Conservation (phyloP, 2,329 filamentous ascomycete species). For the Cercospora zeina region DNA sequence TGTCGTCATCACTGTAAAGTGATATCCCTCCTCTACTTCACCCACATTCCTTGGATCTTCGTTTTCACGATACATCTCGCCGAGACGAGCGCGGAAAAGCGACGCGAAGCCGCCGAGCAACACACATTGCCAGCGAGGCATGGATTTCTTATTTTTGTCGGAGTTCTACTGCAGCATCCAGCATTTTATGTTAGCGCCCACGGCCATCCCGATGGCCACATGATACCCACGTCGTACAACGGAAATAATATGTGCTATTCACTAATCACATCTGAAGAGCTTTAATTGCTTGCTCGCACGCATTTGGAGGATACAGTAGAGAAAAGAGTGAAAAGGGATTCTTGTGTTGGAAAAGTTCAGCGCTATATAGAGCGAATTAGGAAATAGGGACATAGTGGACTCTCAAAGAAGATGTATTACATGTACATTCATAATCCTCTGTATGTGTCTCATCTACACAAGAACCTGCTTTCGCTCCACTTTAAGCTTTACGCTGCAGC, state of each 20-base stretch:
- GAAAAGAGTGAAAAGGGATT: neutral
- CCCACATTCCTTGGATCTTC: neutral
- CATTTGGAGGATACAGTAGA: neutral
- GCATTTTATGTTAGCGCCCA: neutral
- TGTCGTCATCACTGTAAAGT: slow-evolving; percentile 36
- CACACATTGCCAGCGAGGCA: neutral
- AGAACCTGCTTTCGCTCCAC: too few relatives aligned
- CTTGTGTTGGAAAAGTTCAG: neutral
- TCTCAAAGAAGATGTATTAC: neutral
- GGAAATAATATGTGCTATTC: slow-evolving; percentile 19
- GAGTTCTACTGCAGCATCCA: slow-evolving; percentile 15
- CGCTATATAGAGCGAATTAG: neutral
- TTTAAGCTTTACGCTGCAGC: neutral
- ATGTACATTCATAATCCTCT: too few relatives aligned
- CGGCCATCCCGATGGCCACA: slow-evolving; percentile 11
- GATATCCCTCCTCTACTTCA: neutral
- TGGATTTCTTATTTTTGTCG: slow-evolving; percentile 10
- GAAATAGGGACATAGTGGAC: neutral
- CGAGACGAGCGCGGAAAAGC: neutral
- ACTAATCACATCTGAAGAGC: neutral
- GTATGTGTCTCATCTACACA: too few relatives aligned
- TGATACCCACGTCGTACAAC: slow-evolving; percentile 25
- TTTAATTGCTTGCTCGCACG: neutral
- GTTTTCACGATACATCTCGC: neutral
- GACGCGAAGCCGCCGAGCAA: neutral